Base-by-base conservation (phyloP, 305 asterid species). In the Fraxinus floribunda region DNA sequence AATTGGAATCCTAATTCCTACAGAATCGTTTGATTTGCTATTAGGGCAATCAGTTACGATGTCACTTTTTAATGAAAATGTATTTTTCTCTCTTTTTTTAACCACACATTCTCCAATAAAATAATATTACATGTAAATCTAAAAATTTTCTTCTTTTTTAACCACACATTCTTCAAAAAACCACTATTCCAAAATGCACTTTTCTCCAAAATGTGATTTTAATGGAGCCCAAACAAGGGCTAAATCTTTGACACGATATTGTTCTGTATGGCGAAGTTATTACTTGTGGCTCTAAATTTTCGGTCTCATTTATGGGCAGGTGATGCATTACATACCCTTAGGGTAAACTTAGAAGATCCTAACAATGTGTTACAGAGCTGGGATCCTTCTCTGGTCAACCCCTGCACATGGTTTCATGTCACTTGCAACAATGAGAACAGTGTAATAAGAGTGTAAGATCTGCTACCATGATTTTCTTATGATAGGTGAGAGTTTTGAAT, bases 341-440 rank as follows among this genome's bases (percentile, higher is more conserved):
- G 98, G 84, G 78, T 92, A 72, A 95, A 89, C 90, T 88, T 95
- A 82, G 87, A 86, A 29, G 99, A 95, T 89, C 99, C 98, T 35
- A 92, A 93, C 92, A 95, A 92, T 84, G 99, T 94, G 76, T 81
- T 95, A 49, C 98, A 94, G 82, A 95, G 99, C 90, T 95, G 99
- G 99, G 99, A 95, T 83, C 98, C 99, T 16, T 93, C 99, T 62
- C 97, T 95, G 80, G 99, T 95, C 87, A 95, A 95, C 85, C 99
- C 99, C 26, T 95, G 99, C 87, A 94, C 99, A 81, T 95, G 99
- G 99, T 95, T 95, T 83, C 99, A 95, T 83, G 99, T 95, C 79
- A 95, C 99, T 77, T 95, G 99, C 92, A 93, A 95, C 91, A 94
- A 93, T 44, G 99, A 94, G 78, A 95, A 95, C 91, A 94, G 97